Evolutionary conservation across 2,329 filamentous ascomycete genomes (phyloP).

Genomic region (Trichoderma citrinoviride): DNA sequence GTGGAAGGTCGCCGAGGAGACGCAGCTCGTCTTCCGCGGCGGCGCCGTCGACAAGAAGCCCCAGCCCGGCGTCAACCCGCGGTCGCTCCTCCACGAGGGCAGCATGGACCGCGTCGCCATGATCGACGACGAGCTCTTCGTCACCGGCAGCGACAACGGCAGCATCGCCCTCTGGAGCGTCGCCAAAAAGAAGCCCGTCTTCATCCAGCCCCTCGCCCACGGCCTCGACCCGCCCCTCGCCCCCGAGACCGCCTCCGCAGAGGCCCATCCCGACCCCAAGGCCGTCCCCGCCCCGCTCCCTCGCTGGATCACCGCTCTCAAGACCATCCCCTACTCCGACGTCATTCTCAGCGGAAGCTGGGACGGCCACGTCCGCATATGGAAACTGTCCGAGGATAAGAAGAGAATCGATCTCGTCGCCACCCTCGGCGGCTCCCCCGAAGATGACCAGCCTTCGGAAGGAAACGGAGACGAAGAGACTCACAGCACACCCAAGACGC

Average conservation of each 20-base stretch:
- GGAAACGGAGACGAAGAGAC: background rate
- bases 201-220: slow-evolving; percentile 76
- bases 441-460: background rate
- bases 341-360: slow-evolving; percentile 89
- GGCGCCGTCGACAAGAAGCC: slow-evolving; percentile 62
- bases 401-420: slow-evolving; percentile 71
- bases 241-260: slow-evolving; percentile 70
- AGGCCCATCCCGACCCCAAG: slow-evolving; percentile 58
- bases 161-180: slow-evolving; percentile 82
- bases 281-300: slow-evolving; percentile 65
- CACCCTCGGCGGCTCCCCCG: slow-evolving; percentile 47
- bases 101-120: slow-evolving; percentile 91
- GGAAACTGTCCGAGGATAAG: slow-evolving; percentile 83
- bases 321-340: slow-evolving; percentile 85
- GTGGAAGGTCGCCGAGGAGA: slow-evolving; percentile 96
- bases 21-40: slow-evolving; percentile 90
- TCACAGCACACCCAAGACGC: slow-evolving; percentile 27
- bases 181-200: slow-evolving; percentile 91
- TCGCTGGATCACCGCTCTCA: slow-evolving; percentile 85
- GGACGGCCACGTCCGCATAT: slow-evolving; percentile 80
- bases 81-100: slow-evolving; percentile 66
- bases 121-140: slow-evolving; percentile 82
- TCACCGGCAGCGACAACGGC: slow-evolving; percentile 92
- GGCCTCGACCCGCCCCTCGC: slow-evolving; percentile 73
- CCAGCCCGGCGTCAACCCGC: slow-evolving; percentile 43